Conservation (phyloP, 139 green algal genomes). For the Klebsormidium nitens region DNA sequence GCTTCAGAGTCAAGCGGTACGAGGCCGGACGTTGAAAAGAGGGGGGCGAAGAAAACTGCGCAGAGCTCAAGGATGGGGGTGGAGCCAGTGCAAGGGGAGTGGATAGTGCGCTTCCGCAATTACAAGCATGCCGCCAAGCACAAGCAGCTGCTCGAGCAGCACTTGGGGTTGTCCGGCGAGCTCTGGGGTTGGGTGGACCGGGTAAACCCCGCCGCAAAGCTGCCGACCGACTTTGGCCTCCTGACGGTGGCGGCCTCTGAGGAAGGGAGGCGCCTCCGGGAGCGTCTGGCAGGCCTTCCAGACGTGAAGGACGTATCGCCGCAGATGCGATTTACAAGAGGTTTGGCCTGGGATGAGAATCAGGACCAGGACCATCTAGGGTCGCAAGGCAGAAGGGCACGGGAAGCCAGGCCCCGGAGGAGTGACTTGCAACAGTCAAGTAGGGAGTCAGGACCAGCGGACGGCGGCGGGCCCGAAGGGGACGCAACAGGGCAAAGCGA, state of each 20-base stretch:
- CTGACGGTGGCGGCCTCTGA: background rate
- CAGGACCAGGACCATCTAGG: no score
- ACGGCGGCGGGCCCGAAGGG: no score
- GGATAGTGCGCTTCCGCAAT: constrained; percentile 28
- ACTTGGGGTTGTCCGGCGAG: background rate
- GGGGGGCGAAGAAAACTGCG: no score
- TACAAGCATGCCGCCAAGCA: constrained; percentile 26
- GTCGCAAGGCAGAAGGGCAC: no score
- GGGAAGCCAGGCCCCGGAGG: no score
- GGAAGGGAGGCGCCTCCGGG: background rate
- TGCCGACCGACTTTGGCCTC: constrained; percentile 38
- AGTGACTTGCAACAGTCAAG: no score
- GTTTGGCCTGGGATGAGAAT: constrained; percentile 15
- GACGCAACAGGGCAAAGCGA: no score
- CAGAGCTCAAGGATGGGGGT: no score
- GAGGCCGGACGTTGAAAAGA: no score
- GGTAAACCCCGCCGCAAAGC: constrained; percentile 23
- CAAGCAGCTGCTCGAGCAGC: background rate
- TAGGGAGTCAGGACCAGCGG: no score
- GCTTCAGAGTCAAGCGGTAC: no score
- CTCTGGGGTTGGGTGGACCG: constrained; percentile 33
- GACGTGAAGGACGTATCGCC: constrained; percentile 25
- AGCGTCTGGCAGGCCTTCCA: background rate
- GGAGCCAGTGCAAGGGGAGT: constrained; percentile 24
- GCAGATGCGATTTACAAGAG: constrained; percentile 28